Conservation (phyloP, 2,329 filamentous ascomycete species). For the Fusarium austroafricanum region DNA sequence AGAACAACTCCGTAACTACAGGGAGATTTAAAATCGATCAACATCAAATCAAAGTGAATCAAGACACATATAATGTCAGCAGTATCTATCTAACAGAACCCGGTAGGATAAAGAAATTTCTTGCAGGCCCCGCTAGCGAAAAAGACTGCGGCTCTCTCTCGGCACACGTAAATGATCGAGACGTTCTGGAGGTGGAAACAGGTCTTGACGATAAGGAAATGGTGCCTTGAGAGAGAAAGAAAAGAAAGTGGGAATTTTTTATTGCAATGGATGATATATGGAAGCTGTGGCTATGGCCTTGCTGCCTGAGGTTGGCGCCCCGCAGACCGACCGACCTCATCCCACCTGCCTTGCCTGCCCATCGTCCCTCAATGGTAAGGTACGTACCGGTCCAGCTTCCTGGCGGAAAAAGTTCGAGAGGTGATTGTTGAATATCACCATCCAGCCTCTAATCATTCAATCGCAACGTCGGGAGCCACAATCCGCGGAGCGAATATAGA, state of each 20-base stretch:
- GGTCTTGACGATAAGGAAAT: constrained; percentile 97
- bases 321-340: too few species aligned
- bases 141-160: constrained; percentile 86
- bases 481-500: constrained; percentile 16
- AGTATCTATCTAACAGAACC: constrained; percentile 97
- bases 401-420: constrained; percentile 46
- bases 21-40: not conserved
- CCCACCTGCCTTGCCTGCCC: too few species aligned
- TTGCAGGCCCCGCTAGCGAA: constrained; percentile 97
- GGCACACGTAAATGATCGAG: constrained; percentile 94
- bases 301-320: constrained; percentile 44
- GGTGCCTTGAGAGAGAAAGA: constrained; percentile 69
- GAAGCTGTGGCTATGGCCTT: not conserved
- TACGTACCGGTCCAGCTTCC: constrained; percentile 42
- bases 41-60: not conserved
- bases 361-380: constrained; percentile 9
- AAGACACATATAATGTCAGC: constrained; percentile 71
- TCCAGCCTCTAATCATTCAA: constrained; percentile 24
- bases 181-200: constrained; percentile 75
- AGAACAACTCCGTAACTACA: too few species aligned
- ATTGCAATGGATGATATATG: constrained; percentile 12
- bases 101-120: constrained; percentile 65
- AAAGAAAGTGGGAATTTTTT: constrained; percentile 41
- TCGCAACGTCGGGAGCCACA: constrained; percentile 28
- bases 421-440: constrained; percentile 36